Evolutionary conservation across 495 filamentous ascomycete species (phyloP).

Genomic region (Trichoderma erinaceum): DNA sequence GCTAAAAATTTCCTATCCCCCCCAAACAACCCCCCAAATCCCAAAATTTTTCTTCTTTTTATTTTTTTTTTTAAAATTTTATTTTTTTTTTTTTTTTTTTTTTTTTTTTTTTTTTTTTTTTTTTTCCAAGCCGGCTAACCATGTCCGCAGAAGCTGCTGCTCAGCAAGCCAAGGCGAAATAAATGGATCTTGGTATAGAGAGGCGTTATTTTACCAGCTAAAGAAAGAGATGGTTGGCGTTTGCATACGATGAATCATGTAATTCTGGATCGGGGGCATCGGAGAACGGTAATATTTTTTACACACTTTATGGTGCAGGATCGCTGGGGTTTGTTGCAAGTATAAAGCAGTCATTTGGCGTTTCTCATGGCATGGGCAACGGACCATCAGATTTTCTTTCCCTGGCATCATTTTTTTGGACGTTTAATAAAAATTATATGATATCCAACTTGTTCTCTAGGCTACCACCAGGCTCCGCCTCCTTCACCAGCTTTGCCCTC

Average conservation of each 20-base stretch:
- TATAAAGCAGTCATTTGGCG: slow-evolving; percentile 12
- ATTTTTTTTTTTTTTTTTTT: no score
- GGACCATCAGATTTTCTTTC: not conserved
- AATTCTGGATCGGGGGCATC: slow-evolving; percentile 1
- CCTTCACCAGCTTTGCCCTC: slow-evolving; percentile 38
- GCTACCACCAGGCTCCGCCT: slow-evolving; percentile 41
- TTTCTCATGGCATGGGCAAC: slow-evolving; percentile 12
- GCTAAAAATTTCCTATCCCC: no score
- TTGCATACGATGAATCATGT: not conserved
- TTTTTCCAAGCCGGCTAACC: slow-evolving; percentile 20
- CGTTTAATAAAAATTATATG: slow-evolving; percentile 9
- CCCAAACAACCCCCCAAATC: no score
- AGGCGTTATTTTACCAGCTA: not conserved
- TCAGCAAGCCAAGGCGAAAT: slow-evolving; percentile 40
- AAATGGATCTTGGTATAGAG: slow-evolving; percentile 20
- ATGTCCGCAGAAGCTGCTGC: slow-evolving; percentile 33
- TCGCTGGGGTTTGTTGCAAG: slow-evolving; percentile 3
- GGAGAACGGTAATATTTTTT: not conserved
- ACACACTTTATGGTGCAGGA: not conserved
- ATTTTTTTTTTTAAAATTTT: no score
- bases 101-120: no score
- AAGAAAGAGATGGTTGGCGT: slow-evolving; percentile 10
- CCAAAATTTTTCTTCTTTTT: no score
- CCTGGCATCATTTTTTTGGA: slow-evolving; percentile 11
- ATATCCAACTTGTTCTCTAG: not conserved